Percentiles rank a stretch among this genome's conserved stretches.
These are phyloP conservation scores for Cucurbitaria berberidis DNA, from an alignment of 2,329 filamentous ascomycete genomes.

Conservation along the genomic window DNA sequence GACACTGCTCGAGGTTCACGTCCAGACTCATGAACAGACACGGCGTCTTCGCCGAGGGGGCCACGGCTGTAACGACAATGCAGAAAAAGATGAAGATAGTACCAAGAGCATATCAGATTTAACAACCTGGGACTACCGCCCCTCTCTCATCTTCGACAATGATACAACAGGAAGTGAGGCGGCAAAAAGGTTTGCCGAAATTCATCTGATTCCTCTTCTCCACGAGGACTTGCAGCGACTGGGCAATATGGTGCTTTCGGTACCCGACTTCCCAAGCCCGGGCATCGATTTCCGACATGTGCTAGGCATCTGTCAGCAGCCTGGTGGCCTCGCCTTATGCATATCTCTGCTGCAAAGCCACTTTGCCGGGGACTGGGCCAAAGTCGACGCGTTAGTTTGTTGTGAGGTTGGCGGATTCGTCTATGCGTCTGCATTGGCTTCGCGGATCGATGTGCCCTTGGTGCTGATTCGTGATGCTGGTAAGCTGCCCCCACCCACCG, in stretches of 20 bases:
- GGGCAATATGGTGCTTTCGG: slow-evolving; percentile 56
- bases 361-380: slow-evolving; percentile 57
- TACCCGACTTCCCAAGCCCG: slow-evolving; percentile 59
- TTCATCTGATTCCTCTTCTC: slow-evolving; percentile 55
- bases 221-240: slow-evolving; percentile 56
- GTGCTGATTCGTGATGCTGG: slow-evolving; percentile 61
- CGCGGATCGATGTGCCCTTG: slow-evolving; percentile 51
- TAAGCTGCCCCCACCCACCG: slow-evolving; percentile 64
- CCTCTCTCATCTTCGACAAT: slow-evolving; percentile 61
- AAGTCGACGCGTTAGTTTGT: slow-evolving; percentile 55
- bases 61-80: slow-evolving; percentile 16
- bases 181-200: slow-evolving; percentile 52
- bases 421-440: slow-evolving; percentile 60
- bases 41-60: slow-evolving; percentile 47
- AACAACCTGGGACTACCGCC: slow-evolving; percentile 41
- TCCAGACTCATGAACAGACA: slow-evolving; percentile 52
- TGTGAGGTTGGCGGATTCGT: slow-evolving; percentile 66
- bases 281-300: slow-evolving; percentile 65
- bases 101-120: slow-evolving; percentile 25
- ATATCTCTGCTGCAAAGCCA: slow-evolving; percentile 56
- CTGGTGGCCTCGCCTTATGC: slow-evolving; percentile 59
- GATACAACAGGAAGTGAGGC: slow-evolving; percentile 51
- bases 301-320: slow-evolving; percentile 61
- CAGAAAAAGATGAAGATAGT: slow-evolving; percentile 17
- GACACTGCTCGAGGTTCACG: slow-evolving; percentile 61